phyloP scores from a whole-genome alignment of 2,329 filamentous ascomycete genomes.

The Fusarium sp. region DNA sequence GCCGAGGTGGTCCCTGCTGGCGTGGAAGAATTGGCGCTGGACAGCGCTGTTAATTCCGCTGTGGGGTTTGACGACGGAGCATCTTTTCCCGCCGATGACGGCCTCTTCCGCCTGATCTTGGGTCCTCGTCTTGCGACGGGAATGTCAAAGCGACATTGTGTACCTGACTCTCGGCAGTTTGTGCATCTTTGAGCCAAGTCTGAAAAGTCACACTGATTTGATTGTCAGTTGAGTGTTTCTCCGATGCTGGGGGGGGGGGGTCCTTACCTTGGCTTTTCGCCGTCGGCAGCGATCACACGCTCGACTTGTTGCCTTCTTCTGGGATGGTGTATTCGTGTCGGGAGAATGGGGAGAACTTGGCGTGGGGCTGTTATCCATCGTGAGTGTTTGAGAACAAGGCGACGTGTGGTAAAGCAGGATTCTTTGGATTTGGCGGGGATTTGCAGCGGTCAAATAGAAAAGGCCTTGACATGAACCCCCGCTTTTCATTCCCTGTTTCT shows the following conservation, averaged over 20 bases:
- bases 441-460: slow-evolving; percentile 34
- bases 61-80: slow-evolving; percentile 20
- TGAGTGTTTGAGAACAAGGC: neutral
- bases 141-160: slow-evolving; percentile 52
- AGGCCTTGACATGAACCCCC: neutral
- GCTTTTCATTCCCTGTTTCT: slow-evolving; percentile 13
- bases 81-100: neutral
- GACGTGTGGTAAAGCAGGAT: neutral
- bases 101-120: slow-evolving; percentile 40
- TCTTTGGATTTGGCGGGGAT: slow-evolving; percentile 21
- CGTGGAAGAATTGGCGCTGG: slow-evolving; percentile 22
- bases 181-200: slow-evolving; percentile 42
- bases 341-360: slow-evolving; percentile 32
- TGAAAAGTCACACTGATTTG: slow-evolving; percentile 45
- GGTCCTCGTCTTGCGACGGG: slow-evolving; percentile 54
- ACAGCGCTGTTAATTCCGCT: slow-evolving; percentile 28
- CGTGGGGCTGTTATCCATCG: slow-evolving; percentile 30
- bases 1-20: slow-evolving; percentile 30
- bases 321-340: slow-evolving; percentile 17
- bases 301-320: slow-evolving; percentile 40
- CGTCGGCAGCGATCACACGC: slow-evolving; percentile 52
- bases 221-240: slow-evolving; percentile 11
- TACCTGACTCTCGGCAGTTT: slow-evolving; percentile 48
- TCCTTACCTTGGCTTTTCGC: slow-evolving; percentile 51
- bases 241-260: slow-evolving; percentile 26